Base-by-base conservation (phyloP, 768 basidiomycete species). In the Clitopilus passeckerianus region DNA sequence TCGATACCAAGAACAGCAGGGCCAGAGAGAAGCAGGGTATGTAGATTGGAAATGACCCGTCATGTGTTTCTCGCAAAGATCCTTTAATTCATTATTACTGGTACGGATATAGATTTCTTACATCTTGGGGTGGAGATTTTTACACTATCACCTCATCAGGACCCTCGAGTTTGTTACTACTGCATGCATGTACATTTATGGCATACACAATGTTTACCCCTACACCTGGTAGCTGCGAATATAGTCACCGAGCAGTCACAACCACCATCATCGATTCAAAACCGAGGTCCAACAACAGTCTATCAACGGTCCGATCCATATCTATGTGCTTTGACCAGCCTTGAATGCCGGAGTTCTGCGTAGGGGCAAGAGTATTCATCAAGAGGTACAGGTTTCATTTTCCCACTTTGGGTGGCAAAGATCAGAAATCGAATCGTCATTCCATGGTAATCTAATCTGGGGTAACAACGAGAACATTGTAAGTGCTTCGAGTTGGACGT, bases 1-100 rank as follows among this genome's bases (percentile, higher is more conserved):
- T 95, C 23, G 92, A 94, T 61, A 92, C 87, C 23, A 87, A 81
- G 76, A 79, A 67, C 54, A 90, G 86, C 71, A 77, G 87, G 14
- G 74, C 72, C 12, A 62, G 76, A 44, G 74, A 75, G 35, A 60
- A 59, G 63, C 62, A 57, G 62, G 60, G 46, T 23, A 50, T 50
- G 9, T 66, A 61, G 53, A 55, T 37, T n/a, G 34, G 16, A 12
- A 23, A 41, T 15, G 62, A 23, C 46, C 12, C 46, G 12, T 50
- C 46, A 50, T 50, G 46, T 50, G 22, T 12, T 50, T 22, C 34
- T 50, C 16, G 22, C 46, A 50, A 50, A 20, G 46, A 23, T 50
- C 46, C 46, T 23, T n/a, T 50, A 50, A n/a, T 50, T n/a, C 46
- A 5, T 41, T 41, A 41, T 18, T 50, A 22, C 22, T 50, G n/a